These are phyloP conservation scores for Trichophyton simii DNA, from an alignment of 2,329 filamentous ascomycete genomes.

Conservation along the genomic window DNA sequence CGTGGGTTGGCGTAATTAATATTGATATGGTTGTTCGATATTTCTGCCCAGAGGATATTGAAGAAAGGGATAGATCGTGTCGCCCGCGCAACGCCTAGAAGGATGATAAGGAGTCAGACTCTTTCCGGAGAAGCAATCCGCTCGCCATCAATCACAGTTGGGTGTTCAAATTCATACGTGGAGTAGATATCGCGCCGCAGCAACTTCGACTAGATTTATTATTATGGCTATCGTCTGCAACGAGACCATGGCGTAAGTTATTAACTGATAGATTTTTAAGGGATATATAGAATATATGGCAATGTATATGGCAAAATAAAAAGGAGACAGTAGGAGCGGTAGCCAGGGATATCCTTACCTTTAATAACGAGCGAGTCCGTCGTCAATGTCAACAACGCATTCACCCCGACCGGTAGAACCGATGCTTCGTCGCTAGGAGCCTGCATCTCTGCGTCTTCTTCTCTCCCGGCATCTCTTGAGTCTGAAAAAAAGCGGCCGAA, in stretches of 20 bases:
- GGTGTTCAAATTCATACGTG: conserved; percentile 1
- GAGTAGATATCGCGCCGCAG: conserved; percentile 29
- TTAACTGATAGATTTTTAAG: neutral
- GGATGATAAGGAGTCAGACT: neutral
- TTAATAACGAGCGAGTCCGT: conserved; percentile 49
- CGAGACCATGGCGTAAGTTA: neutral
- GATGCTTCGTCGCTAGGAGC: conserved; percentile 10
- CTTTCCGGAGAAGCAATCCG: neutral
- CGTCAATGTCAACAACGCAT: conserved; percentile 48
- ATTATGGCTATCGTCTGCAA: conserved; percentile 42
- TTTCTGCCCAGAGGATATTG: conserved; percentile 71
- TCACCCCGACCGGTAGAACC: conserved; percentile 43
- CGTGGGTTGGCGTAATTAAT: conserved; percentile 58
- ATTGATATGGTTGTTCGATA: conserved; percentile 47
- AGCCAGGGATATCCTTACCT: conserved; percentile 30
- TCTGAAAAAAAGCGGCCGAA: neutral
- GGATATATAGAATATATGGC: neutral
- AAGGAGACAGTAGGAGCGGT: neutral
- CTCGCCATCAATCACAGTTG: neutral
- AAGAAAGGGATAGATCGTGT: conserved; percentile 56
- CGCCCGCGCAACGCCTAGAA: neutral
- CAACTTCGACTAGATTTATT: conserved; percentile 40
- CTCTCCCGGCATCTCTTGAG: neutral
- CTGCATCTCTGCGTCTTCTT: neutral
- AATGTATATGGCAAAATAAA: neutral